Evolutionary conservation across 441 rosid species (phyloP).

Genomic region (Metrosideros polymorpha): DNA sequence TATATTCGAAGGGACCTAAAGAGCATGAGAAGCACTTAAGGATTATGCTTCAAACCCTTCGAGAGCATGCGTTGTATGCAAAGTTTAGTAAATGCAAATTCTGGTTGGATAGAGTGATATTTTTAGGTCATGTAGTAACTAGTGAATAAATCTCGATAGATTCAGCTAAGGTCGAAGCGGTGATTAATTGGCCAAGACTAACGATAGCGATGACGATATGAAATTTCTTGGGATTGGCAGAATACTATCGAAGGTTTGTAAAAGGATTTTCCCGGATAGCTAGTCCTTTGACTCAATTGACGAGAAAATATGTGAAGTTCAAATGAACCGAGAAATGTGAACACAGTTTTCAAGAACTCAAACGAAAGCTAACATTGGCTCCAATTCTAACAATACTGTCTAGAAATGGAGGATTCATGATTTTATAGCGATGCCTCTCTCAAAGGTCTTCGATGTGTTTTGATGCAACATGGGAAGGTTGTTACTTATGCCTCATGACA

Average conservation of each 20-base stretch:
- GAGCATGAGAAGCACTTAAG: too few relatives aligned
- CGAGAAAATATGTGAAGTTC: not conserved
- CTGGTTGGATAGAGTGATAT: too few relatives aligned
- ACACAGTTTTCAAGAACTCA: not conserved
- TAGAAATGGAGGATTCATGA: not conserved
- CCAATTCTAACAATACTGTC: not conserved
- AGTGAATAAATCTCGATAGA: not conserved
- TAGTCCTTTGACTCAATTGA: not conserved
- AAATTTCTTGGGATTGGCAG: too few relatives aligned
- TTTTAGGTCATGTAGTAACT: not conserved
- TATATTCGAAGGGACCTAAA: too few relatives aligned
- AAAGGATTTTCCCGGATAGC: not conserved
- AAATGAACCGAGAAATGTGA: not conserved
- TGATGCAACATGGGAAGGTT: too few relatives aligned
- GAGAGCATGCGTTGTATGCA: too few relatives aligned
- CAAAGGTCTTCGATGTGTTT: too few relatives aligned
- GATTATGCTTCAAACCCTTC: too few relatives aligned
- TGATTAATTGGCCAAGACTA: too few relatives aligned
- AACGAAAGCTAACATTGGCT: not conserved
- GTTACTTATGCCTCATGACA: too few relatives aligned
- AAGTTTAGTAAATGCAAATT: too few relatives aligned
- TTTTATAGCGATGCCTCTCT: not conserved
- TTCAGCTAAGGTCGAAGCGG: not conserved
- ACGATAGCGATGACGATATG: too few relatives aligned
- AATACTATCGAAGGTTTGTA: not conserved